Conservation (phyloP, 129 eudicot genomes). For the Gnaphalium uliginosum region DNA sequence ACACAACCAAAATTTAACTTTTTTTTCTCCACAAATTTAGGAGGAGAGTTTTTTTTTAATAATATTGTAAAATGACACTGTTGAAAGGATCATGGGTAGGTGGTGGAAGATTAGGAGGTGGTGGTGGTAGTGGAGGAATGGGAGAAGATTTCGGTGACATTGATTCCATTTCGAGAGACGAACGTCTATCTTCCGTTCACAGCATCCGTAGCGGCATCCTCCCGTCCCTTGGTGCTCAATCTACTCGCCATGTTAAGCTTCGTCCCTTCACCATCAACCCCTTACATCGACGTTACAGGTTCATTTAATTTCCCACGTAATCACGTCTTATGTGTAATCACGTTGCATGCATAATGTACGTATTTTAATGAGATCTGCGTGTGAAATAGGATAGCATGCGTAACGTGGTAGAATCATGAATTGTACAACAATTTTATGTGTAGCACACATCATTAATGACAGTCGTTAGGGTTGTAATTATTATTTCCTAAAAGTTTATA, state of each 20-base stretch:
- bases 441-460: too few relatives aligned
- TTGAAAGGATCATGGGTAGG: conserved; percentile 41
- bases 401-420: not conserved
- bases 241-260: conserved; percentile 41
- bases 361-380: not conserved
- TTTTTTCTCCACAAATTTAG: not conserved
- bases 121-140: not conserved
- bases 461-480: too few relatives aligned
- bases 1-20: not conserved
- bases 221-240: conserved; percentile 57
- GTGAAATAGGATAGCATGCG: not conserved
- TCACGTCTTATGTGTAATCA: not conserved
- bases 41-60: too few relatives aligned
- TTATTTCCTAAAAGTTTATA: too few relatives aligned
- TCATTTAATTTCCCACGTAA: not conserved
- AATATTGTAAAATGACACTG: conserved; percentile 19
- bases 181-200: conserved; percentile 38
- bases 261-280: conserved; percentile 54
- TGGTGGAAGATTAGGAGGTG: conserved; percentile 25
- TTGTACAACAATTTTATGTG: too few relatives aligned
- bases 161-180: conserved; percentile 39
- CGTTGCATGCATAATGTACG: not conserved
- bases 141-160: conserved; percentile 32
- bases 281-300: conserved; percentile 53
- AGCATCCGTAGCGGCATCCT: conserved; percentile 48